phyloP scores from a whole-genome alignment of 208 protist species.

The Novymonas esmeraldas region DNA sequence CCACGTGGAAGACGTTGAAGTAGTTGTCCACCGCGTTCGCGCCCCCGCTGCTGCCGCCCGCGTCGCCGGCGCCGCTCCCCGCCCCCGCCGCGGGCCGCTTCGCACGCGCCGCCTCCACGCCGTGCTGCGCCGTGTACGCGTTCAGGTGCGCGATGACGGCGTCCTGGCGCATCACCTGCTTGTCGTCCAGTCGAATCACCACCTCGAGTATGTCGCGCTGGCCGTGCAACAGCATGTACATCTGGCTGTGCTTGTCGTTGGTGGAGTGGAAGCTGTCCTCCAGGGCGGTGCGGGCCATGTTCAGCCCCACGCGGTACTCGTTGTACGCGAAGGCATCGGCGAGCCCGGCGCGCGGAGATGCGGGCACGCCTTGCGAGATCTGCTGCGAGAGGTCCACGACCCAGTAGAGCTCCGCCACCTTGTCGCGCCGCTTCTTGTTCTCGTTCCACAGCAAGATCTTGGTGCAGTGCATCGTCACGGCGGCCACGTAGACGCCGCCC shows the following conservation, averaged over 20 bases:
- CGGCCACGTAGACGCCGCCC: conserved; percentile 73
- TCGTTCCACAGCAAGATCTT: conserved; percentile 75
- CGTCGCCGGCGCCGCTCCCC: conserved; percentile 4
- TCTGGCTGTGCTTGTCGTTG: conserved; percentile 79
- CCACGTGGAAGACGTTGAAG: conserved; percentile 78
- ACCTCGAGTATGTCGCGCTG: conserved; percentile 75
- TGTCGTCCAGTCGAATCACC: conserved; percentile 74
- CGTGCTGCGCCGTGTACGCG: conserved; percentile 50
- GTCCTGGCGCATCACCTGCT: conserved; percentile 67
- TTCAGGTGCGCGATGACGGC: conserved; percentile 70
- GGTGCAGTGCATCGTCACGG: conserved; percentile 64
- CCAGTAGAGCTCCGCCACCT: conserved; percentile 70
- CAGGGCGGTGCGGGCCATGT: conserved; percentile 70
- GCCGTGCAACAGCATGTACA: conserved; percentile 81
- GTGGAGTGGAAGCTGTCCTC: conserved; percentile 43
- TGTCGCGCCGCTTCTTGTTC: conserved; percentile 74
- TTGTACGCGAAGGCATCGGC: conserved; percentile 65
- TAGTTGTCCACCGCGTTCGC: conserved; percentile 43
- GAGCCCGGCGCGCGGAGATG: conserved; percentile 14
- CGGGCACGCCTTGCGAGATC: conserved; percentile 28
- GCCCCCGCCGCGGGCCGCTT: conserved; percentile 20
- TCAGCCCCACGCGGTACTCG: conserved; percentile 71
- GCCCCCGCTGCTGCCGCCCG: conserved; percentile 11
- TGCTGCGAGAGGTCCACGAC: conserved; percentile 54
- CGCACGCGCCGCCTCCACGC: conserved; percentile 41